Evolutionary conservation across 768 basidiomycete species (phyloP).

Genomic region (Chalciporus sphaerocephalus): DNA sequence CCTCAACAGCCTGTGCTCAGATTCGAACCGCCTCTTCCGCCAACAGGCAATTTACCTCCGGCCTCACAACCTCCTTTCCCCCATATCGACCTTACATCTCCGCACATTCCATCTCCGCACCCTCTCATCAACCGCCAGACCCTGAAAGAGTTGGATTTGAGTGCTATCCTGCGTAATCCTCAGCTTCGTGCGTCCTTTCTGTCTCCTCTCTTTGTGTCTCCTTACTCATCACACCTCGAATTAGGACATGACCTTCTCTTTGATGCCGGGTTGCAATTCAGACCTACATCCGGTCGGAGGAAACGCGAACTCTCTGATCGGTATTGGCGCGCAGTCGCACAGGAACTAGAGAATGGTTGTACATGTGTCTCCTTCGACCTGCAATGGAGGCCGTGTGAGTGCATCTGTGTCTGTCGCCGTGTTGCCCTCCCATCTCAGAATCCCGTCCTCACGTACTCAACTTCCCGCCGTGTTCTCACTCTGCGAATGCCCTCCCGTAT

Average conservation of each 20-base stretch:
- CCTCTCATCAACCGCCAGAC: conserved; percentile 83
- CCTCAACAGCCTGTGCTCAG: conserved; percentile 17
- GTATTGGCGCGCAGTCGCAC: conserved; percentile 80
- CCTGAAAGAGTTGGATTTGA: conserved; percentile 79
- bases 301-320: conserved; percentile 69
- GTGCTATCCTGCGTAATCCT: conserved; percentile 82
- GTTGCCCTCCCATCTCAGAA: conserved; percentile 38
- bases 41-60: conserved; percentile 24
- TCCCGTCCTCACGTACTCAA: conserved; percentile 42
- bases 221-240: conserved; percentile 6
- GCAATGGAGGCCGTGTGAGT: conserved; percentile 49
- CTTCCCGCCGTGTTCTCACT: conserved; percentile 48
- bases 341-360: conserved; percentile 77
- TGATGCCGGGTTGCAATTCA: conserved; percentile 79
- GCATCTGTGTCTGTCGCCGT: conserved; percentile 52
- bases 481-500: conserved; percentile 71
- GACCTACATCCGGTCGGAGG: conserved; percentile 68
- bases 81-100: conserved; percentile 39
- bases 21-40: conserved; percentile 24
- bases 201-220: not conserved
- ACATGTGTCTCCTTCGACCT: conserved; percentile 76
- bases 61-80: conserved; percentile 29
- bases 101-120: conserved; percentile 61
- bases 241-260: conserved; percentile 87
- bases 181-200: conserved; percentile 70